Base-by-base conservation (phyloP, 495 filamentous ascomycete species). In the Talaromyces stipitatus region DNA sequence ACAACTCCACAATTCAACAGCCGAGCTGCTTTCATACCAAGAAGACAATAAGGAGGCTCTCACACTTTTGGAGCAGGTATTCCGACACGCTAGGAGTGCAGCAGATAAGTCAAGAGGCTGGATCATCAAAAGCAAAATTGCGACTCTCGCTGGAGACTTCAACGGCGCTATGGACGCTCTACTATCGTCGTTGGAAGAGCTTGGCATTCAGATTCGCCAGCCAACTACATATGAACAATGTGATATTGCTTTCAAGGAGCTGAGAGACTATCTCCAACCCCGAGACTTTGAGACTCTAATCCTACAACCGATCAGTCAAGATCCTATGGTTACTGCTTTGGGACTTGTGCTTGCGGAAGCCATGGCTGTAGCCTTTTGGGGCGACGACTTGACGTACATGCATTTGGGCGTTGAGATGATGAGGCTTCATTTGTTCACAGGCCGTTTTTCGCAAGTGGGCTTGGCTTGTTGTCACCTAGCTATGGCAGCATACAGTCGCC, bases 21-120 rank as follows among this genome's bases (percentile, higher is more conserved):
- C 90, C n/a, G 90, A 95, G 66, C 88, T 86, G 68, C 81, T 85
- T 59, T 86, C 87, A 68, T 90, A 87, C 59, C 85, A 89, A 75
- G 85, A 81, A 2, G 78, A 86, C 27, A 80, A 82, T 59, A 67
- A 76, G 14, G 78, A 84, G 53, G 87, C 89, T 53, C 78, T 86
- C 26, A 69, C 72, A 12, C 70, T 91, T 26, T 78, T 95, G 3
- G 68, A 82, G 48, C 76, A 76, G 8, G 80, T 90, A 6, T 85
- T 92, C 60, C 62, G 68, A 20, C 77, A 86, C 57, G 89, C 85
- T 1, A 84, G 78, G 58, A 82, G 78, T 22, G 69, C 85, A 0
- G 77, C 88, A 7, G 89, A 91, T 66, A 92, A 89, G 68, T 86
- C 89, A 1, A 83, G 85, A 12, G 86, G 87, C 0, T 91, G 83